These are phyloP conservation scores for Solanum tarijense DNA, from an alignment of 257 asterid genomes.

Conservation along the genomic window DNA sequence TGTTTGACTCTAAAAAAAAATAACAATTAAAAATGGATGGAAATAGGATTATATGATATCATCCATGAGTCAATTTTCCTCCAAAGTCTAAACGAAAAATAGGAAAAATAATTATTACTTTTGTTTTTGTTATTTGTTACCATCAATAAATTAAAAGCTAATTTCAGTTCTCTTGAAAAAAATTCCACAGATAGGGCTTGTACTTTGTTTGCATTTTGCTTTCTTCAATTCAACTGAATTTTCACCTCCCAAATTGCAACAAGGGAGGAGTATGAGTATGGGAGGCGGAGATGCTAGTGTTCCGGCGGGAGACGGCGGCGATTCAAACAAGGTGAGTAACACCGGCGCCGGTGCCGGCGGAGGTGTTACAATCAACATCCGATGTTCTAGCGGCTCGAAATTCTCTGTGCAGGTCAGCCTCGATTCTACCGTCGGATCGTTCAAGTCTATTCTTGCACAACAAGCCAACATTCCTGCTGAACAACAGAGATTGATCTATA, in stretches of 20 bases:
- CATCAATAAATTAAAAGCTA: background rate
- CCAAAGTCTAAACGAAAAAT: background rate
- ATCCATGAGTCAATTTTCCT: background rate
- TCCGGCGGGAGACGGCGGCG: background rate
- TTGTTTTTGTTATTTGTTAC: background rate
- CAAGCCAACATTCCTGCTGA: constrained; percentile 34
- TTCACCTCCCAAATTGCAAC: background rate
- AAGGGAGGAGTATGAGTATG: background rate
- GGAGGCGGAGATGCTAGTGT: background rate
- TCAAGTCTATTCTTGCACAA: constrained; percentile 34
- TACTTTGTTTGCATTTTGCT: background rate
- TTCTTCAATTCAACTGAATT: background rate
- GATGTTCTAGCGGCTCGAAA: constrained; percentile 41
- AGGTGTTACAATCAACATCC: constrained; percentile 32
- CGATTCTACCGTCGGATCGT: constrained; percentile 34
- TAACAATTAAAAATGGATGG: too few species aligned
- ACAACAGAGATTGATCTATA: constrained; percentile 52
- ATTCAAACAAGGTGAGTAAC: background rate
- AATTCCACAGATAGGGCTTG: background rate
- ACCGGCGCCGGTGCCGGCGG: constrained; percentile 1
- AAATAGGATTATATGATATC: background rate
- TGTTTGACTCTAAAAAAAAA: accelerated
- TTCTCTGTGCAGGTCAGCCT: constrained; percentile 28
- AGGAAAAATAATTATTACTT: background rate
- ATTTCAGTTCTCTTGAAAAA: background rate